Conservation (phyloP, 495 filamentous ascomycete species). For the Rostrohypoxylon terebratum region DNA sequence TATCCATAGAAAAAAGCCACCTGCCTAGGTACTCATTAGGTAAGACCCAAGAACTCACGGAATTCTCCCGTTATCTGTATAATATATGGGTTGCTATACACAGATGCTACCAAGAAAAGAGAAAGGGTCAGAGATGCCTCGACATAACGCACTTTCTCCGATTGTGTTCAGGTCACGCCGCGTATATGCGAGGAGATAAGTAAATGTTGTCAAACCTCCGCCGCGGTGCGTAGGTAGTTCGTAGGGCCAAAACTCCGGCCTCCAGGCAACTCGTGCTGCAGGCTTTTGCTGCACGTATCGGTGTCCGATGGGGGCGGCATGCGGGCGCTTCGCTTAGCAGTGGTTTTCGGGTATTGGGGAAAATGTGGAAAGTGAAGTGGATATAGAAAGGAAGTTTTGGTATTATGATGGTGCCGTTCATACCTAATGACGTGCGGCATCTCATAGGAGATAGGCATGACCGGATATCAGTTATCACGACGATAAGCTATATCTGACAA, state of each 20-base stretch:
- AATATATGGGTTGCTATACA: not conserved
- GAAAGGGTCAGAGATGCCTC: too few species aligned
- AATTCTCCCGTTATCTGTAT: too few species aligned
- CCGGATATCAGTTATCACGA: too few species aligned
- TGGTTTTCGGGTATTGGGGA: not conserved
- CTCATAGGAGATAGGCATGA: too few species aligned
- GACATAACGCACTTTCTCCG: too few species aligned
- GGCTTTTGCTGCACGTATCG: conserved; percentile 15
- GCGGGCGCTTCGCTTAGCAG: not conserved
- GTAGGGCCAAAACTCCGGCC: not conserved
- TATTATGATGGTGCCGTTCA: too few species aligned
- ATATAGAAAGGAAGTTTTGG: not conserved
- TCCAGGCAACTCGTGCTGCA: conserved; percentile 15
- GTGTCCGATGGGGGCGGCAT: conserved; percentile 16
- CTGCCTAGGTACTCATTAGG: too few species aligned
- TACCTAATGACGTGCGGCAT: too few species aligned
- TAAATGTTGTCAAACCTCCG: not conserved
- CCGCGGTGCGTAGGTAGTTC: not conserved
- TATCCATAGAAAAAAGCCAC: not conserved
- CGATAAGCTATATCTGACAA: too few species aligned
- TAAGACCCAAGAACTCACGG: too few species aligned
- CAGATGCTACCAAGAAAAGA: not conserved
- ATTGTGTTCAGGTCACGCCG: too few species aligned
- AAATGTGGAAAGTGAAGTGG: not conserved
- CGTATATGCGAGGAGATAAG: not conserved